Base-by-base conservation (phyloP, 1,139 yeast species). In the Nadsonia commutata region DNA sequence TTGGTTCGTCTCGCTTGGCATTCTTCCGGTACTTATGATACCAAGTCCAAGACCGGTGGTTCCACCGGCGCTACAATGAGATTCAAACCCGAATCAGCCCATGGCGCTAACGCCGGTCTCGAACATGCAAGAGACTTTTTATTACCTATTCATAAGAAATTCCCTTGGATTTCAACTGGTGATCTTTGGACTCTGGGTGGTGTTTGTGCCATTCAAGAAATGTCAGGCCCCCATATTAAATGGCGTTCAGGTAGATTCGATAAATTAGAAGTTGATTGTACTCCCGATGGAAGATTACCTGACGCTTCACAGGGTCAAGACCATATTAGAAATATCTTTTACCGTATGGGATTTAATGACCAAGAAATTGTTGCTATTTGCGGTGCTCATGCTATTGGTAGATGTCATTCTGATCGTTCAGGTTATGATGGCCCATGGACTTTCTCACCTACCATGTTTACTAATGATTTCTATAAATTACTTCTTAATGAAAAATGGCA, bases 391-490 rank as follows among this genome's bases (percentile, higher is more conserved):
- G 76, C 82, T 48, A 70, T 85, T 51, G 95, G 95, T 49, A 65
- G 71, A 48, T 82, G 94, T 57, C 95, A 84, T 63, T 53, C 56
- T 37, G 57, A 61, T 41, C 55, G 63, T 39, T 57, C 67, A 18
- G 94, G 94, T 3, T 85, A 64, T 59, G 90, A 80, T 48, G 95
- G 95, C 40, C 94, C 94, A 45, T 85, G 95, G 95, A 86, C 88
- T 45, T 84, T 83, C 48, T 76, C 88, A 7, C 80, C 82, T 54
- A 84, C 84, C 52, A 67, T 72, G 60, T 81, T 85, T 62, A 78
- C 90, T 53, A 85, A 84, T 62, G 90, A 81, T 52, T 85, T 81
- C 64, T 85, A 62, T 65, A 76, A 68, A 44, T 70, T 80, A 54
- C 69, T 85, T 53, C 62, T 82, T 51, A 71, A 74, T 54, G 81